phyloP scores from a whole-genome alignment of 1,139 yeast genomes.

The Geotrichum cucujoidarum region DNA sequence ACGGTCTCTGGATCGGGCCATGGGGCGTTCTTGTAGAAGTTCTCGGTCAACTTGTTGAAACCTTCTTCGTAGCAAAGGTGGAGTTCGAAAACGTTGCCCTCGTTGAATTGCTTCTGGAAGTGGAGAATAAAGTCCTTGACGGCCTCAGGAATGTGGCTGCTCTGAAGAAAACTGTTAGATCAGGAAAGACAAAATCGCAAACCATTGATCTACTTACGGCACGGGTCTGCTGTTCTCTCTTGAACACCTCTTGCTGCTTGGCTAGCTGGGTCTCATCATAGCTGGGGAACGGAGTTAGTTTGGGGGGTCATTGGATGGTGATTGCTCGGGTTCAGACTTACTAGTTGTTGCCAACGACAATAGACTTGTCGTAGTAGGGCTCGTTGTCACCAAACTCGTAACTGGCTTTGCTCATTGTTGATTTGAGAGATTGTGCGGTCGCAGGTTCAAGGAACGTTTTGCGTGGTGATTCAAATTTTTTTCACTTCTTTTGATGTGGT shows the following conservation, averaged over 20 bases:
- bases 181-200: background rate
- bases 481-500: background rate
- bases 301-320: background rate
- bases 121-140: slow-evolving; percentile 43
- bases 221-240: slow-evolving; percentile 28
- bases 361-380: slow-evolving; percentile 17
- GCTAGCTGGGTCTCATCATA: slow-evolving; percentile 35
- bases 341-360: slow-evolving; percentile 21
- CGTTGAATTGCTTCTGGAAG: slow-evolving; percentile 42
- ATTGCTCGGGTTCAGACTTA: slow-evolving; percentile 7
- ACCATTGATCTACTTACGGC: slow-evolving; percentile 17
- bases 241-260: slow-evolving; percentile 35
- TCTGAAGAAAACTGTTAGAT: slow-evolving; percentile 12
- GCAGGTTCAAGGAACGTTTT: background rate
- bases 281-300: too few relatives aligned
- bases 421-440: too few relatives aligned
- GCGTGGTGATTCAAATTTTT: slow-evolving; percentile 1
- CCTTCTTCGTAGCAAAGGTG: slow-evolving; percentile 44
- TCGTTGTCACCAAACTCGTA: slow-evolving; percentile 18
- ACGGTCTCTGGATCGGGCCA: slow-evolving; percentile 47
- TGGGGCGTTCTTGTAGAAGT: slow-evolving; percentile 40
- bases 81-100: slow-evolving; percentile 43
- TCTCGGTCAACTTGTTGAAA: slow-evolving; percentile 45
- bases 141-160: slow-evolving; percentile 41
- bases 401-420: slow-evolving; percentile 14